phyloP scores from a whole-genome alignment of 2,329 filamentous ascomycete species.

The Colletotrichum sp. region DNA sequence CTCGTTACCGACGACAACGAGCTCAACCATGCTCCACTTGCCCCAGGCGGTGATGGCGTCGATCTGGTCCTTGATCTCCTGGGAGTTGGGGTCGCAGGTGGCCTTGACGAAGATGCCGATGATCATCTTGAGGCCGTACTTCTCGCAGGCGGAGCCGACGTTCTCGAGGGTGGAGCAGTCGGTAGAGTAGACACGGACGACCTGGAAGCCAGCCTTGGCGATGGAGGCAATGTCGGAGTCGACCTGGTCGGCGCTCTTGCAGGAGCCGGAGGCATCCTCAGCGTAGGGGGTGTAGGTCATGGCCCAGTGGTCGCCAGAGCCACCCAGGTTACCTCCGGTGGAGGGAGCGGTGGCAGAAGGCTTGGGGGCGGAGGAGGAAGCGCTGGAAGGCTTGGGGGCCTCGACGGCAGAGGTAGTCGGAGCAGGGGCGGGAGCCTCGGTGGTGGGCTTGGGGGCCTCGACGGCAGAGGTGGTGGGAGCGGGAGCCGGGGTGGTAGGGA shows the following conservation, averaged over 20 bases:
- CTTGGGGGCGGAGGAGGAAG: conserved; percentile 24
- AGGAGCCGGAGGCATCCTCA: conserved; percentile 54
- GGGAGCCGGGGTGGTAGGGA: conserved; percentile 10
- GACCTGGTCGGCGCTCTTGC: conserved; percentile 69
- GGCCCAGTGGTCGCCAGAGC: conserved; percentile 66
- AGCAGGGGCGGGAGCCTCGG: conserved; percentile 17
- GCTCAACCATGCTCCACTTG: conserved; percentile 76
- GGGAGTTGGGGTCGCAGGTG: conserved; percentile 60
- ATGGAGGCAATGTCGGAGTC: conserved; percentile 65
- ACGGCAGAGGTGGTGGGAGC: conserved; percentile 28
- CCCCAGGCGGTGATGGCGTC: conserved; percentile 71
- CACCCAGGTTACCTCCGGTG: conserved; percentile 38
- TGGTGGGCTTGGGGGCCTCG: conserved; percentile 23
- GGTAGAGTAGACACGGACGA: conserved; percentile 86
- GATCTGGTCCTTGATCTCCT: conserved; percentile 75
- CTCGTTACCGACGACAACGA: conserved; percentile 92
- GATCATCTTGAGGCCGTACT: conserved; percentile 78
- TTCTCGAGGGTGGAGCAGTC: conserved; percentile 84
- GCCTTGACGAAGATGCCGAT: conserved; percentile 85
- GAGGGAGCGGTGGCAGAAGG: conserved; percentile 27
- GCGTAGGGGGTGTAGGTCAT: conserved; percentile 84
- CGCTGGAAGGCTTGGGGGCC: conserved; percentile 22
- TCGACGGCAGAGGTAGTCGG: conserved; percentile 25
- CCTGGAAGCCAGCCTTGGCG: conserved; percentile 68
- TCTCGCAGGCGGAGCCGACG: conserved; percentile 72